phyloP scores from a whole-genome alignment of 2,329 filamentous ascomycete species.

The Zopfia rhizophila region DNA sequence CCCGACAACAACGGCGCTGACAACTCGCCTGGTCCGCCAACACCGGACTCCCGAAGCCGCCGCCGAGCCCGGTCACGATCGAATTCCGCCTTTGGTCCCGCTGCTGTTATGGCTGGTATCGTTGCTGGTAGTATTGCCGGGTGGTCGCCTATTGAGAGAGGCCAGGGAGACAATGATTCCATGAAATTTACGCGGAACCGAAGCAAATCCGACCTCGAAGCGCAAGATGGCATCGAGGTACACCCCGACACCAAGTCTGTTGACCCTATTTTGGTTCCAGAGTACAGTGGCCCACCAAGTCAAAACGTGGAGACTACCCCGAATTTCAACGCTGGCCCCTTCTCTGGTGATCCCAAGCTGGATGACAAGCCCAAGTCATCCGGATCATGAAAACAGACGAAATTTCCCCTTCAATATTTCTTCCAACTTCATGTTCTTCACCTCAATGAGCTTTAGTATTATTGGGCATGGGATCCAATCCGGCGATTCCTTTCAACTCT shows the following conservation, averaged over 20 bases:
- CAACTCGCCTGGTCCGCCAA: conserved; percentile 58
- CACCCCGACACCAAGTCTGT: conserved; percentile 61
- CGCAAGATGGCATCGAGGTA: conserved; percentile 56
- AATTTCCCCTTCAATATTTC: too few species aligned
- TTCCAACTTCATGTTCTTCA: too few species aligned
- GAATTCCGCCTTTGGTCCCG: conserved; percentile 77
- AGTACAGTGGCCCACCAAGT: conserved; percentile 54
- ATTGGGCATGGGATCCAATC: too few species aligned
- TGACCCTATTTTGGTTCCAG: conserved; percentile 58
- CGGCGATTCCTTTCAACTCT: too few species aligned
- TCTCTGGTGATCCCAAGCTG: conserved; percentile 52
- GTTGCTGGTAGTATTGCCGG: conserved; percentile 80
- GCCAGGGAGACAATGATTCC: conserved; percentile 53
- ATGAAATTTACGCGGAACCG: conserved; percentile 49
- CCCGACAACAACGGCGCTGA: conserved; percentile 34
- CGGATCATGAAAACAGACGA: conserved; percentile 8
- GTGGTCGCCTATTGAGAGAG: conserved; percentile 76
- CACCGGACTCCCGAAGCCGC: conserved; percentile 67
- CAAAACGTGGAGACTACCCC: conserved; percentile 58
- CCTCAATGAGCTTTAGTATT: too few species aligned
- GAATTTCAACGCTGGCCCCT: conserved; percentile 55
- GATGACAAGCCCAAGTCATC: conserved; percentile 28
- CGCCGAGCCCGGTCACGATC: conserved; percentile 72
- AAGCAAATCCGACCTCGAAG: conserved; percentile 54
- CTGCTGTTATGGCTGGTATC: conserved; percentile 84